Evolutionary conservation across 2,329 filamentous ascomycete species (phyloP).

Genomic region (Fusarium sp.): DNA sequence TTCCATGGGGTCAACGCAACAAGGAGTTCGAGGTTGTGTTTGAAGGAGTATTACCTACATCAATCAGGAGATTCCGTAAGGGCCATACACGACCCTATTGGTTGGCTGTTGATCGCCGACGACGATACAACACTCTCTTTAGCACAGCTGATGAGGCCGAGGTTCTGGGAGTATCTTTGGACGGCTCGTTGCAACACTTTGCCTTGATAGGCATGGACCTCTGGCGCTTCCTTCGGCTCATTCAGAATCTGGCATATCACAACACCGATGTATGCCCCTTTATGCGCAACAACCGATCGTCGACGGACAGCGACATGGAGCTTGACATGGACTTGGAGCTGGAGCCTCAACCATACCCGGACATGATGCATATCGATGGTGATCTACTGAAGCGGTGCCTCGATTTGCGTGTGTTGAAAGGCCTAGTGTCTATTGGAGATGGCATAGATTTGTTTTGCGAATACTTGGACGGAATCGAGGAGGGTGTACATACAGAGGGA

Average conservation of each 20-base stretch:
- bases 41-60: slow-evolving; percentile 68
- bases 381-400: slow-evolving; percentile 73
- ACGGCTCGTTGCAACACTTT: slow-evolving; percentile 80
- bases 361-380: slow-evolving; percentile 76
- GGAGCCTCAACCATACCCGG: slow-evolving; percentile 57
- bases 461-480: slow-evolving; percentile 66
- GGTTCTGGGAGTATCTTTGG: slow-evolving; percentile 75
- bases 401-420: slow-evolving; percentile 61
- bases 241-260: slow-evolving; percentile 77
- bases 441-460: slow-evolving; percentile 61
- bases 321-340: slow-evolving; percentile 43
- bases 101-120: slow-evolving; percentile 55
- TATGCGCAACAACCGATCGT: slow-evolving; percentile 32
- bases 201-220: slow-evolving; percentile 73
- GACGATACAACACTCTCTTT: slow-evolving; percentile 60
- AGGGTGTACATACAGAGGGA: slow-evolving; percentile 57
- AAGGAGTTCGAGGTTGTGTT: slow-evolving; percentile 65
- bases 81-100: slow-evolving; percentile 69
- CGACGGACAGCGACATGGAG: slow-evolving; percentile 15
- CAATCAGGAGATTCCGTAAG: slow-evolving; percentile 69
- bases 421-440: slow-evolving; percentile 55
- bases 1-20: slow-evolving; percentile 60
- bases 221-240: slow-evolving; percentile 78
- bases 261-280: slow-evolving; percentile 67
- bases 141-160: slow-evolving; percentile 64